Percentiles rank a stretch among this genome's conserved stretches.
Evolutionary conservation across 1,284 basidiomycete species (phyloP).

Genomic region (Cryptococcus sp.): DNA sequence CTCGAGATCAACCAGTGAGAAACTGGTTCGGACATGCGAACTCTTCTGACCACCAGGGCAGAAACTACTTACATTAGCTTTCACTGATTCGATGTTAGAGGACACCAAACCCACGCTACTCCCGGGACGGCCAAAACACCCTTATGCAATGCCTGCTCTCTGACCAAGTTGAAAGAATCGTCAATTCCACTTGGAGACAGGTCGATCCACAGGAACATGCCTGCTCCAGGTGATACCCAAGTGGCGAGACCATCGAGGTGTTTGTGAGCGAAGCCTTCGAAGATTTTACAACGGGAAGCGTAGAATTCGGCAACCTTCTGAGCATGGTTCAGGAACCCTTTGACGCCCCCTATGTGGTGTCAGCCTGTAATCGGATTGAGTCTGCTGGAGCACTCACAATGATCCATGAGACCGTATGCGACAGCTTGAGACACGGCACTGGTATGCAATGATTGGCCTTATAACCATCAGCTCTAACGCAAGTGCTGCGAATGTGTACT

Average conservation of each 20-base stretch:
- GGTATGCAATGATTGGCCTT: slow-evolving; percentile 66
- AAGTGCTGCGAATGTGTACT: not conserved
- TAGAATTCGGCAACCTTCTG: slow-evolving; percentile 73
- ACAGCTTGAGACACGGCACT: slow-evolving; percentile 75
- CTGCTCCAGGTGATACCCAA: slow-evolving; percentile 81
- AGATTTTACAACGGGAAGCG: slow-evolving; percentile 66
- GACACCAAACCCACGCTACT: slow-evolving; percentile 30
- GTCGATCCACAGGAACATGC: slow-evolving; percentile 82
- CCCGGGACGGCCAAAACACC: slow-evolving; percentile 88
- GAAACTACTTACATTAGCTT: slow-evolving; percentile 49
- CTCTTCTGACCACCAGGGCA: slow-evolving; percentile 64
- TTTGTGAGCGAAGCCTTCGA: slow-evolving; percentile 68
- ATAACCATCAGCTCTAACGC: not conserved
- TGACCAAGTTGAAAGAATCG: slow-evolving; percentile 74
- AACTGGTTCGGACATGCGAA: slow-evolving; percentile 71
- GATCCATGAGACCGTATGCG: slow-evolving; percentile 61
- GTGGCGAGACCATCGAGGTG: slow-evolving; percentile 71
- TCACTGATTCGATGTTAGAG: not conserved
- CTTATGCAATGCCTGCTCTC: slow-evolving; percentile 68
- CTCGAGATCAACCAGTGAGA: slow-evolving; percentile 66
- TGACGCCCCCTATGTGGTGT: slow-evolving; percentile 54
- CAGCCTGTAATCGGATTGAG: not conserved
- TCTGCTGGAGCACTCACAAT: slow-evolving; percentile 51
- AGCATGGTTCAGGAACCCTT: slow-evolving; percentile 72
- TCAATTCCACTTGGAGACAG: slow-evolving; percentile 36